Evolutionary conservation across 1,139 yeast species (phyloP).

Genomic region (Geotrichum citri-aurantii): DNA sequence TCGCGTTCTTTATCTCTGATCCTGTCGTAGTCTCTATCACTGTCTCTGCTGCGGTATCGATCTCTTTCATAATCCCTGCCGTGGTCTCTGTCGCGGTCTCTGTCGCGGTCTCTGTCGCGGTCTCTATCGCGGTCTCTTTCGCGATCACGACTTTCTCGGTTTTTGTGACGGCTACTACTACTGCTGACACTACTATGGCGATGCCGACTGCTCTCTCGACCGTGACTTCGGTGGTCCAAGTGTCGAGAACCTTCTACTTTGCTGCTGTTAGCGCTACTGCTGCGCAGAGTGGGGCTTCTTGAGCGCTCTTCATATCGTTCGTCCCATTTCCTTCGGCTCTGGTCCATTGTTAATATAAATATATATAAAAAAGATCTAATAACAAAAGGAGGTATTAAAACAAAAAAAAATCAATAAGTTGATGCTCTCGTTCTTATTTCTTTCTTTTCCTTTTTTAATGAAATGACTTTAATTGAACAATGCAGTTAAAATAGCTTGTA

Average conservation of each 20-base stretch:
- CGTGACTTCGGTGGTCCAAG: neutral
- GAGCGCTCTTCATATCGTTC: slow-evolving; percentile 13
- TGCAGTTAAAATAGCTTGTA: neutral
- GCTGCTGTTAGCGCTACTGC: neutral
- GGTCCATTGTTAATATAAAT: slow-evolving; percentile 9
- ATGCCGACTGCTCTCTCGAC: slow-evolving; percentile 10
- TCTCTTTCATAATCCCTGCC: slow-evolving; percentile 16
- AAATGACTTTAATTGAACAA: neutral
- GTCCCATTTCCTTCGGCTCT: slow-evolving; percentile 15
- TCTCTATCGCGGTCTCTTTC: slow-evolving; percentile 15
- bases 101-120: slow-evolving; percentile 6
- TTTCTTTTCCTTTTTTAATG: neutral
- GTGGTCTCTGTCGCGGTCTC: slow-evolving; percentile 15
- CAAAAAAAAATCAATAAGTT: neutral
- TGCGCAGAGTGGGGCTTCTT: slow-evolving; percentile 7
- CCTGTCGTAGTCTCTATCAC: slow-evolving; percentile 16
- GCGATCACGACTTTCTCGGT: slow-evolving; percentile 10
- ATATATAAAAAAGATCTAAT: neutral
- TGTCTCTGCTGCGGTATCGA: slow-evolving; percentile 14
- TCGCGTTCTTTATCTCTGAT: slow-evolving; percentile 13
- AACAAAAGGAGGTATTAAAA: too few species aligned
- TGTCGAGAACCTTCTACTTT: neutral
- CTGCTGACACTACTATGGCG: slow-evolving; percentile 6
- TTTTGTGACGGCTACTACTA: slow-evolving; percentile 1
- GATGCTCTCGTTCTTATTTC: neutral